phyloP scores from a whole-genome alignment of 1,284 basidiomycete species.

The Pseudozyma sp. region DNA sequence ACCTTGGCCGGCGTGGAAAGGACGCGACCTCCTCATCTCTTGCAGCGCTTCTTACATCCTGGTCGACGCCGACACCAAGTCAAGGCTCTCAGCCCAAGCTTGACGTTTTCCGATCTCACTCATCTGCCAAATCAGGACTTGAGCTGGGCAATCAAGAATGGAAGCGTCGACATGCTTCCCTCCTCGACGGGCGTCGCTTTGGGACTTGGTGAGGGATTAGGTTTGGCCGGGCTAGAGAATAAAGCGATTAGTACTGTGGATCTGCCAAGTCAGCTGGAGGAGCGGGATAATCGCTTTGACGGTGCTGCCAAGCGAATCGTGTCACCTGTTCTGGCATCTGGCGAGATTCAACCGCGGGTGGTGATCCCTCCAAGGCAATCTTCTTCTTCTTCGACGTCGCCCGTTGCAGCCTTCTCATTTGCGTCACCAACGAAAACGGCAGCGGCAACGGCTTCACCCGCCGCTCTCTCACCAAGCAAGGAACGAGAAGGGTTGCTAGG shows the following conservation, averaged over 20 bases:
- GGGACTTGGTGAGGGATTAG: conserved; percentile 10
- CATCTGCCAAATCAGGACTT: conserved; percentile 6
- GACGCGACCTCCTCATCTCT: conserved; percentile 28
- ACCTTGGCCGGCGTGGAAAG: conserved; percentile 18
- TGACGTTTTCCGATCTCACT: conserved; percentile 29
- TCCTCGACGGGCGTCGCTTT: conserved; percentile 8
- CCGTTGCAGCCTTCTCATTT: neutral
- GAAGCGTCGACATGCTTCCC: conserved; percentile 20
- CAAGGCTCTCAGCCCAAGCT: conserved; percentile 36
- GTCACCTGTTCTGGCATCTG: neutral
- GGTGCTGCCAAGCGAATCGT: conserved; percentile 11
- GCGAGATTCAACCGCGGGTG: conserved; percentile 12
- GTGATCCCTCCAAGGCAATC: conserved; percentile 30
- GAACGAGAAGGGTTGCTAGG: neutral
- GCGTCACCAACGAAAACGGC: neutral
- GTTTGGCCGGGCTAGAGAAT: conserved; percentile 26
- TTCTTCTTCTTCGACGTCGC: conserved; percentile 8
- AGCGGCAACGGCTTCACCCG: neutral
- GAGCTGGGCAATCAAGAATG: conserved; percentile 12
- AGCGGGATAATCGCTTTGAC: conserved; percentile 30
- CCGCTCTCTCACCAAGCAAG: neutral
- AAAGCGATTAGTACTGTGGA: conserved; percentile 44
- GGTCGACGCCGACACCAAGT: conserved; percentile 15
- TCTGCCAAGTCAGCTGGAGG: conserved; percentile 40
- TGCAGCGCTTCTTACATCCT: conserved; percentile 43